Evolutionary conservation across 2,329 filamentous ascomycete genomes (phyloP).

Genomic region (Neonectria faginata): DNA sequence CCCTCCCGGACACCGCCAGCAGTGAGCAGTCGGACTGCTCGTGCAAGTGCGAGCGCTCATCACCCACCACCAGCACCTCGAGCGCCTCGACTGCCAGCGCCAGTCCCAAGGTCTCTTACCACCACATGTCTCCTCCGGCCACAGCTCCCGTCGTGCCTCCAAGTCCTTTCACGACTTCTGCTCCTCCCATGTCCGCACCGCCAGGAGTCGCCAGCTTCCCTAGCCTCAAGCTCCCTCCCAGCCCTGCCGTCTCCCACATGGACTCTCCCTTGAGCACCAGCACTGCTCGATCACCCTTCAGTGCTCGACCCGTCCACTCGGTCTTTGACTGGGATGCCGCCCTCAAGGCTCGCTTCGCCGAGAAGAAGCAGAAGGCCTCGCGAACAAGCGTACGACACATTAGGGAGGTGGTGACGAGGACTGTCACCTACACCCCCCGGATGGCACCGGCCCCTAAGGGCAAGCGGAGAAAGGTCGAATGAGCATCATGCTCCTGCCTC

Average conservation of each 20-base stretch:
- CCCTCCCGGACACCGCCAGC: conserved; percentile 66
- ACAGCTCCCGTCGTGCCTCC: conserved; percentile 56
- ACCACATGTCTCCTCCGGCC: conserved; percentile 46
- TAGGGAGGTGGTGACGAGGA: conserved; percentile 91
- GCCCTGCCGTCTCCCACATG: conserved; percentile 74
- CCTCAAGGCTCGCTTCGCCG: conserved; percentile 73
- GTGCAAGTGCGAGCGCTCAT: conserved; percentile 65
- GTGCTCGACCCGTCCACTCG: conserved; percentile 72
- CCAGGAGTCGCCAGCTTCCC: conserved; percentile 70
- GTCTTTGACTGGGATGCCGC: conserved; percentile 84
- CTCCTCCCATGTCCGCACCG: conserved; percentile 68
- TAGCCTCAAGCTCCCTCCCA: conserved; percentile 81
- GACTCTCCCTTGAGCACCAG: conserved; percentile 77
- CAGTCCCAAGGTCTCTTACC: conserved; percentile 45
- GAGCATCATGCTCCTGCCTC: conserved; percentile 28
- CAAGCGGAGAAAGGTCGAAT: conserved; percentile 83
- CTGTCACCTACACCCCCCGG: conserved; percentile 87
- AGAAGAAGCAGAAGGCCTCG: conserved; percentile 67
- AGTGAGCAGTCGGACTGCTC: conserved; percentile 67
- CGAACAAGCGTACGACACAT: conserved; percentile 77
- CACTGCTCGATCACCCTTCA: conserved; percentile 77
- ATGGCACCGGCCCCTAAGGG: conserved; percentile 92
- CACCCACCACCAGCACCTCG: conserved; percentile 53
- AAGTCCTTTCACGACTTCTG: conserved; percentile 64
- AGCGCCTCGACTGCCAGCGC: conserved; percentile 53